Conservation (phyloP, 371 early-diverging fungal genomes). For the Dinochytrium kinnereticum region DNA sequence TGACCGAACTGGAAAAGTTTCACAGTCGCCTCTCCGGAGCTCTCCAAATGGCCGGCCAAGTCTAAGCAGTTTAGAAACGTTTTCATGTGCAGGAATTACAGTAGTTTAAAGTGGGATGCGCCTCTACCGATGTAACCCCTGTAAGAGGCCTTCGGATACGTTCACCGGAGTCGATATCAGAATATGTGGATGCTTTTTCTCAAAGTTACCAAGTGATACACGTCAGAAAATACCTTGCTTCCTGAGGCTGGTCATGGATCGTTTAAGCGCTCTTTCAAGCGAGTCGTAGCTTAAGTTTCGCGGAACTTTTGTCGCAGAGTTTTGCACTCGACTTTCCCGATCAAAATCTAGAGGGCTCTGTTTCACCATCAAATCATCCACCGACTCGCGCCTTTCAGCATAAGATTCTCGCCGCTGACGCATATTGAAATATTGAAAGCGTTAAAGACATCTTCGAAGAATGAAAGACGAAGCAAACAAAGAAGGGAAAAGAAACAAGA, state of each 20-base stretch:
- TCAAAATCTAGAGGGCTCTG: neutral
- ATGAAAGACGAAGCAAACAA: too few species aligned
- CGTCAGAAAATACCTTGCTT: constrained; percentile 23
- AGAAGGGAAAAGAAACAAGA: neutral
- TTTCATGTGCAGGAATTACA: constrained; percentile 27
- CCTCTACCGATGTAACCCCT: constrained; percentile 48
- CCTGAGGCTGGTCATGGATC: constrained; percentile 40
- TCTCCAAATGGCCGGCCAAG: constrained; percentile 46
- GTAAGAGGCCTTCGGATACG: constrained; percentile 37
- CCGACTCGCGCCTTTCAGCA: constrained; percentile 33
- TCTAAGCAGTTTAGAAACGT: constrained; percentile 28
- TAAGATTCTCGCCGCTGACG: constrained; percentile 27
- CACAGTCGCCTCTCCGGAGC: constrained; percentile 40
- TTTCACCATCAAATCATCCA: constrained; percentile 34
- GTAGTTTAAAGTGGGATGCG: constrained; percentile 56
- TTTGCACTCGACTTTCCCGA: neutral
- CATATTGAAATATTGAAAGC: neutral
- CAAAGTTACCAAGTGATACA: constrained; percentile 3
- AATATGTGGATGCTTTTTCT: neutral
- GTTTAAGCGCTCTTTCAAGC: constrained; percentile 48
- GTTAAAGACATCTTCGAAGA: too few species aligned
- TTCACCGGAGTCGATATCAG: constrained; percentile 34
- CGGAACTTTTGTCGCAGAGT: constrained; percentile 17
- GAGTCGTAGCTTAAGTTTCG: constrained; percentile 54
- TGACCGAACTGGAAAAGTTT: constrained; percentile 60